A percentile compares a stretch with the other conserved stretches of the same genome.
phyloP scores from a whole-genome alignment of 2,329 filamentous ascomycete genomes.

The Lecanosticta acicola region DNA sequence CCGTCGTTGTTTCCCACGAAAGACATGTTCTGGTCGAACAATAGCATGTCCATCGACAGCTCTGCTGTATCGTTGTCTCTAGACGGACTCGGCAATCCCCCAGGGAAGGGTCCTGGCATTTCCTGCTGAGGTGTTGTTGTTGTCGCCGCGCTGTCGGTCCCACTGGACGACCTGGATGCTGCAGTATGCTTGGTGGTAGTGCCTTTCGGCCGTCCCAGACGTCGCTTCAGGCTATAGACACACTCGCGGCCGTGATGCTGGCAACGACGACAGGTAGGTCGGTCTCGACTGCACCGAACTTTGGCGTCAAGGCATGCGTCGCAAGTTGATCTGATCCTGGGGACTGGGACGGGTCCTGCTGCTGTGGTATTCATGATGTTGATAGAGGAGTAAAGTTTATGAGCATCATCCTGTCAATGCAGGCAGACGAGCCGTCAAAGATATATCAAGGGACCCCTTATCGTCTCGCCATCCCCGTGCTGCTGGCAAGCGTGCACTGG shows the following conservation, averaged over 20 bases:
- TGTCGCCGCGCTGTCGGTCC: neutral
- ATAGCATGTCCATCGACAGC: neutral
- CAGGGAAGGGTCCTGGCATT: neutral
- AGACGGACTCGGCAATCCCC: neutral
- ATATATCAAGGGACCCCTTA: neutral
- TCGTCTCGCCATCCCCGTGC: neutral
- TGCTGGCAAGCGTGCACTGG: neutral
- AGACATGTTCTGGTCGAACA: neutral
- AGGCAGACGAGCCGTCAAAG: neutral
- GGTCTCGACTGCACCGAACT: conserved; percentile 1
- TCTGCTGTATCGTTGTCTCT: neutral
- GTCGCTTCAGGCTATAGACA: neutral
- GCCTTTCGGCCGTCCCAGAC: neutral
- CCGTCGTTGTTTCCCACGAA: neutral
- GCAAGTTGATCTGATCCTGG: conserved; percentile 1
- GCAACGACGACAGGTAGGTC: conserved; percentile 1
- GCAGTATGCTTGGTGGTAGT: neutral
- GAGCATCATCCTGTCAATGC: neutral
- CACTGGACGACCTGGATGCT: neutral
- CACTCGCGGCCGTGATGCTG: conserved; percentile 1
- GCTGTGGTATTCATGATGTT: neutral
- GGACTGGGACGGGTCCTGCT: neutral
- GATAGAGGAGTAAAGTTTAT: neutral
- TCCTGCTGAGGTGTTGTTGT: neutral
- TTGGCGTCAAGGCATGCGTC: conserved; percentile 2